phyloP scores from a whole-genome alignment of 192 early-diverging fungal genomes.

The Coemansia sp. region DNA sequence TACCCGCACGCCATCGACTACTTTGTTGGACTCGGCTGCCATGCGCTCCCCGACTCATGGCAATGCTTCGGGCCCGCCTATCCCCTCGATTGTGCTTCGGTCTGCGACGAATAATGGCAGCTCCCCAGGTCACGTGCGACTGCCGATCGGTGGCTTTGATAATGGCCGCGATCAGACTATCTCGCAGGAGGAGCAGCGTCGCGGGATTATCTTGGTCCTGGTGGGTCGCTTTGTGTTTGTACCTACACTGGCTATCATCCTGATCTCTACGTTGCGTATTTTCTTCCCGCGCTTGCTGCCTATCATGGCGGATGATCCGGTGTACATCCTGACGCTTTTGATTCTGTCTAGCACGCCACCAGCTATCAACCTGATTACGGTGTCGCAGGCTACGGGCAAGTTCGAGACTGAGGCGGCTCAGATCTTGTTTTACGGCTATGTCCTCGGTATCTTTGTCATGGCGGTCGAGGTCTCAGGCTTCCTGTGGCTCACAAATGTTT shows the following conservation, averaged over 20 bases:
- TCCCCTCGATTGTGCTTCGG: constrained; percentile 38
- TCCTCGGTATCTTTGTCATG: constrained; percentile 48
- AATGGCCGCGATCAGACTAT: background rate
- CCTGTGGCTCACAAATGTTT: constrained; percentile 45
- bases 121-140: background rate
- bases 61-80: background rate
- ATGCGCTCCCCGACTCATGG: background rate
- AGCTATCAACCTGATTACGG: constrained; percentile 70
- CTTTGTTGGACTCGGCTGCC: background rate
- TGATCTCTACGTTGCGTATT: constrained; percentile 43
- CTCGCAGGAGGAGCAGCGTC: constrained; percentile 22
- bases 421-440: constrained; percentile 69
- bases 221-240: constrained; percentile 51
- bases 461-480: constrained; percentile 48
- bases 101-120: constrained; percentile 22
- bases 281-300: constrained; percentile 43
- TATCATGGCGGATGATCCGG: constrained; percentile 59
- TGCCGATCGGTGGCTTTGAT: background rate
- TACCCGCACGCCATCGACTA: constrained; percentile 12
- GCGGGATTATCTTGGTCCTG: constrained; percentile 32
- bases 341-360: constrained; percentile 65
- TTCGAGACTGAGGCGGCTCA: constrained; percentile 68
- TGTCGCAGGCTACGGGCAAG: constrained; percentile 65
- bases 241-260: constrained; percentile 35
- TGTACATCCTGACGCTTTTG: constrained; percentile 62